Evolutionary conservation across 2,329 filamentous ascomycete species (phyloP), one percentile per base, ranked within the genome.

Genomic region (Alternaria arbusti): DNA sequence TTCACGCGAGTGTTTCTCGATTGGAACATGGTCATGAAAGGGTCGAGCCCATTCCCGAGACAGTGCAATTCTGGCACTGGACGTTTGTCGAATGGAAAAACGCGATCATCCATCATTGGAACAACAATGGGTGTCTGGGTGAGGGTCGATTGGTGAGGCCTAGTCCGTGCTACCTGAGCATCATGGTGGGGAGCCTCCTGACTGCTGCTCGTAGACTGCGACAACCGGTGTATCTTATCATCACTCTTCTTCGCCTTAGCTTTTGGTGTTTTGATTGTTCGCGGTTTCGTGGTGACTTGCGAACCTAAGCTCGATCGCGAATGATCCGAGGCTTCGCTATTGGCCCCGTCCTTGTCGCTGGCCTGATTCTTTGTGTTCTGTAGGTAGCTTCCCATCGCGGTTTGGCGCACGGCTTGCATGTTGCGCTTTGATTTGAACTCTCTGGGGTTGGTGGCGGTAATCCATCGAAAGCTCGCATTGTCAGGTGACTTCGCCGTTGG

Each of bases 11-110:
- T 70, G 57, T 77, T 66, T 12, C 55, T 67, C 3, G 73, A 68
- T 47, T 80, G 76, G 23, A 72, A 76, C 72, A 81, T 78, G 8
- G 74, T 78, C 1, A 61, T 44, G 54, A 81, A 81, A 0, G 79
- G 79, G 55, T 80, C 79, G 3, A 79, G 25, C 4, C 68, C 64
- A 15, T 72, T 70, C 17, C 77, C 78, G 15, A 79, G 64, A 3
- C 75, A 79, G n/a, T 57, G 30, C 13, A 79, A 70, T 0, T 71
- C 65, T 17, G 66, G 66, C 2, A 68, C 58, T 5, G 20, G 20
- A 20, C 20, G 20, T 20, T 20, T 20, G 20, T 20, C 20, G 20
- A 20, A 20, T 20, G 20, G 20, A 20, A 20, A 20, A 20, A 20
- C 20, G 20, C 20, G 20, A 20, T 20, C 20, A 20, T 20, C 20